Base-by-base conservation (phyloP, 1,284 basidiomycete species). In the Termitomyces sp. region DNA sequence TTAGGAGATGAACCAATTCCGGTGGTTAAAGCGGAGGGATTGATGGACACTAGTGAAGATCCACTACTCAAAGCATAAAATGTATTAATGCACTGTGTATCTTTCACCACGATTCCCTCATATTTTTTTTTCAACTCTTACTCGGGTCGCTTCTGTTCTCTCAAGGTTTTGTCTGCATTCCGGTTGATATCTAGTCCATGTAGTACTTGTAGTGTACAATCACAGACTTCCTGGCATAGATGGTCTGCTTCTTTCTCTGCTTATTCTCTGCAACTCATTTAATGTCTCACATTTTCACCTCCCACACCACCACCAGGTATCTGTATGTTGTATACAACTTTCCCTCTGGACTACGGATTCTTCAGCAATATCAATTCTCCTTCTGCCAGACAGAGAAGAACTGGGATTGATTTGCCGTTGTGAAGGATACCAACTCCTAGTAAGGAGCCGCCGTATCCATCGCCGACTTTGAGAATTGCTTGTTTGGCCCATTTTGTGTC, bases 301-400 rank as follows among this genome's bases (percentile, higher is more conserved):
- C 52, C n/a, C 54, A 38, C n/a, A 52, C 41, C 46, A 45, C 39
- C 44, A 28, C 47, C 44, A 48, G 24, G 54, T 57, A 58, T 37
- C 38, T 42, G 51, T 43, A 46, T 53, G 53, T 51, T 49, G 40
- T 55, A 56, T 56, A 53, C 51, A 61, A 24, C 21, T 24, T 53
- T 39, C 35, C 37, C 31, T 46, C 31, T 35, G 13, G 9, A 24
- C 44, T 18, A 42, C 3, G 43, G 46, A 54, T 60, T 61, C 49
- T 68, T 74, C 52, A 93, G 68, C 49, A 93, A 67, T 5, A 91
- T 77, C 38, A 95, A 62, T 64, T 87, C 81, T 26, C 75, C 79
- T 68, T 97, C 93, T 53, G 88, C 90, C 46, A 97, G 70, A 53
- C 86, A 91, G 1, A 90, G 66, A 2, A 94, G 68, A 0, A 83